Conservation (phyloP, 129 eudicot species). For the Centrapalus pauciflorus region DNA sequence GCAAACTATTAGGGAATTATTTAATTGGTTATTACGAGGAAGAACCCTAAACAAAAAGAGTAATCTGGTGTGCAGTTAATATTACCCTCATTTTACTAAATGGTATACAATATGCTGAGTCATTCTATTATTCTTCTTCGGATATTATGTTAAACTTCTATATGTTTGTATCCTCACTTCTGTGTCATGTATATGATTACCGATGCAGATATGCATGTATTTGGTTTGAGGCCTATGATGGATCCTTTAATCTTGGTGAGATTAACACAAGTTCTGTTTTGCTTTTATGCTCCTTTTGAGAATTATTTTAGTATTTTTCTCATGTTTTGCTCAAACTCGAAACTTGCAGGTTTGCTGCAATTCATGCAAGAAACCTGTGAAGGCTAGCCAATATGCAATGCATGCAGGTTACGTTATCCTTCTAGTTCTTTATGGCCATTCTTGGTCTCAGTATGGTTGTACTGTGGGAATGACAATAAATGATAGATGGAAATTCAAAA, state of each 20-base stretch:
- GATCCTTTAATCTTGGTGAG: conserved; percentile 81
- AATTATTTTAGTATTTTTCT: background rate
- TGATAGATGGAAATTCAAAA: background rate
- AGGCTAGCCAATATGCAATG: conserved; percentile 62
- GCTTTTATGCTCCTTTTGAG: background rate
- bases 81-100: background rate
- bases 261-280: conserved; percentile 13
- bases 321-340: background rate
- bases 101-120: conserved; percentile 1
- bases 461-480: background rate
- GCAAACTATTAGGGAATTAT: background rate
- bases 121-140: background rate
- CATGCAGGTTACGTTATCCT: conserved; percentile 60
- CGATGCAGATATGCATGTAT: conserved; percentile 80
- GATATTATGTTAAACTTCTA: background rate
- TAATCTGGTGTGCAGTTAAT: background rate
- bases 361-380: conserved; percentile 86
- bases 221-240: conserved; percentile 76
- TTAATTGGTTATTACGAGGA: background rate
- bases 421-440: background rate
- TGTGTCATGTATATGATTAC: background rate
- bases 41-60: background rate
- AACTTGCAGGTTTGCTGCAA: conserved; percentile 70
- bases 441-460: conserved; percentile 5
- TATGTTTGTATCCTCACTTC: conserved; percentile 15